Evolutionary conservation across 805 yeast species (phyloP), one percentile per base, ranked within the genome.

Genomic region (Candida koratica): DNA sequence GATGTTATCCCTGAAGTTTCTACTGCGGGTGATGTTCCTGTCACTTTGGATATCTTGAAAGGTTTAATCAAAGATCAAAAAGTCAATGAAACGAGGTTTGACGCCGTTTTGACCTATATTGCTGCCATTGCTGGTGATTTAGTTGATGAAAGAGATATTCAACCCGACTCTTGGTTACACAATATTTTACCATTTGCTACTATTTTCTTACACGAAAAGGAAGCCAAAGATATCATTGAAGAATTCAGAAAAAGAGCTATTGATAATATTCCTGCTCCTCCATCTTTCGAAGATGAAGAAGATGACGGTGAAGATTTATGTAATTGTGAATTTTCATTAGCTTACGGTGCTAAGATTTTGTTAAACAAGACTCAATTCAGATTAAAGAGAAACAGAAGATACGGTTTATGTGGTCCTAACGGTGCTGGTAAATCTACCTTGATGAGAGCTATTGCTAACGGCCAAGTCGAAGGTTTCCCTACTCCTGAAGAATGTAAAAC

Each of bases 251-350:
- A 81, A 79, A 74, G 82, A 74, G 90, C 97, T 53, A 83, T 93
- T 64, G 96, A 88, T 76, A 93, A 93, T 89, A 90, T 93, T 59
- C 98, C 98, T 62, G 83, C 79, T 59, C 93, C 94, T 60, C 95
- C 96, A 62, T 71, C 80, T 61, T 88, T 88, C 71, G 97, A 90
- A 73, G 97, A 89, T 61, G 90, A 84, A 71, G 93, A 83, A 64
- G 97, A 88, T 64, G 97, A 93, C 66, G 98, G 97, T 76, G 97
- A 93, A 78, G 97, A 93, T 67, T 79, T 93, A 64, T 93, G 98
- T 83, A 93, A 93, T 95, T 90, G 97, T 84, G 98, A 93, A 82
- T 93, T 93, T 89, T 93, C 98, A 45, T 80, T 93, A 62, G 99
- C 99, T 70, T 93, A 93, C 73, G 99, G 98, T 90, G 98, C 98